A percentile compares a stretch with the other conserved stretches of the same genome.
These are phyloP conservation scores for Aegilops sharonensis DNA, from an alignment of 176 grass and related monocot genomes.

Conservation along the genomic window DNA sequence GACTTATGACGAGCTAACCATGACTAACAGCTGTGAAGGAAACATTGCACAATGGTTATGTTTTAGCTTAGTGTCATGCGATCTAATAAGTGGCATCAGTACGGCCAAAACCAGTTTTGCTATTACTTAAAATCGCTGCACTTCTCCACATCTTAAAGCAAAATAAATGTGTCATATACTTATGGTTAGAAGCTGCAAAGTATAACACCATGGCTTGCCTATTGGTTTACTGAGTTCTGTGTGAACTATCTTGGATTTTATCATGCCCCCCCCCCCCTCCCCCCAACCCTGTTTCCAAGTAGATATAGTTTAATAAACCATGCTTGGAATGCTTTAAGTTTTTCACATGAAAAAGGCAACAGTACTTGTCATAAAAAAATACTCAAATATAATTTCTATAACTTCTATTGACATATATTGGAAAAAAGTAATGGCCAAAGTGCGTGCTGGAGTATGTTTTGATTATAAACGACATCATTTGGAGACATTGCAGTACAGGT, in stretches of 20 bases:
- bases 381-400: background rate
- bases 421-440: background rate
- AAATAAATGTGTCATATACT: background rate
- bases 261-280: background rate
- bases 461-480: background rate
- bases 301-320: background rate
- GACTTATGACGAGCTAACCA: conserved; percentile 4
- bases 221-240: background rate
- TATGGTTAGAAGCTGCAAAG: background rate
- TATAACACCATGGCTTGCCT: conserved; percentile 6
- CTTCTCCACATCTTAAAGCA: conserved; percentile 13
- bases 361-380: background rate
- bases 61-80: background rate
- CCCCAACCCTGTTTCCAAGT: background rate
- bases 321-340: background rate
- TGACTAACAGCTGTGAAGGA: conserved; percentile 25
- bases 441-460: background rate
- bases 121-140: background rate
- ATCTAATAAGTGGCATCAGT: background rate
- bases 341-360: background rate
- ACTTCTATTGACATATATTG: background rate
- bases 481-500: background rate
- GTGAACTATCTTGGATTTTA: conserved; percentile 18
- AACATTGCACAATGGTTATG: background rate
- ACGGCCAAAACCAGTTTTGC: background rate